phyloP scores from a whole-genome alignment of 2,329 filamentous ascomycete genomes.

The Ilyonectria sp. region DNA sequence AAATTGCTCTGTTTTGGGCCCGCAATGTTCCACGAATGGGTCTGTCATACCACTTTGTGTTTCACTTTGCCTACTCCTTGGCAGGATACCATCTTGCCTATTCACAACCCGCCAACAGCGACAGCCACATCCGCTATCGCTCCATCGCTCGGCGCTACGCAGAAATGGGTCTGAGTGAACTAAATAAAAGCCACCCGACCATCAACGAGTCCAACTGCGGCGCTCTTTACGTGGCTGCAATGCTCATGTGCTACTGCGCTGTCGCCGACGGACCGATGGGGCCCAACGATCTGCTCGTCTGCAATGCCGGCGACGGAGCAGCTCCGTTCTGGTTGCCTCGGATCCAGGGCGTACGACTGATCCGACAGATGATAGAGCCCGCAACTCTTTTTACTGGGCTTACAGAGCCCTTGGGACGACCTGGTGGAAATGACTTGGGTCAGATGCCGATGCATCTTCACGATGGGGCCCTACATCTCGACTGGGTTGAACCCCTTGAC shows the following conservation, averaged over 20 bases:
- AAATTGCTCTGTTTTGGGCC: constrained; percentile 46
- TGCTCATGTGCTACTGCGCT: constrained; percentile 49
- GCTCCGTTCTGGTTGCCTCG: constrained; percentile 45
- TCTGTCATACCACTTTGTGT: constrained; percentile 48
- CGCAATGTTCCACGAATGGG: constrained; percentile 49
- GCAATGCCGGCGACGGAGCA: constrained; percentile 41
- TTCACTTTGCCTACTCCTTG: constrained; percentile 49
- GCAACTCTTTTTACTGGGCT: constrained; percentile 47
- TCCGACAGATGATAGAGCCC: constrained; percentile 45
- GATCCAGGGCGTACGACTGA: constrained; percentile 46
- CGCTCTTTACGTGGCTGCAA: constrained; percentile 48
- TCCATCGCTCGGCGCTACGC: constrained; percentile 45
- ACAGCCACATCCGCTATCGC: constrained; percentile 36
- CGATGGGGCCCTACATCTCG: constrained; percentile 38
- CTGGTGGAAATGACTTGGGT: constrained; percentile 31
- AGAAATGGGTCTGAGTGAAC: constrained; percentile 43
- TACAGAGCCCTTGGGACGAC: constrained; percentile 41
- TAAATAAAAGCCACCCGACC: constrained; percentile 43
- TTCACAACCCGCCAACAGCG: constrained; percentile 37
- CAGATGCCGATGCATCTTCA: constrained; percentile 39
- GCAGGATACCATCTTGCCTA: constrained; percentile 48
- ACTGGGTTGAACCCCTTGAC: constrained; percentile 43
- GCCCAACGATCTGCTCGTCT: constrained; percentile 49
- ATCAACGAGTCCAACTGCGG: constrained; percentile 49
- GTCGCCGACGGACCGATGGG: constrained; percentile 50